These are phyloP conservation scores for Monilinia fructigena DNA, from an alignment of 2,329 filamentous ascomycete genomes.

Conservation along the genomic window DNA sequence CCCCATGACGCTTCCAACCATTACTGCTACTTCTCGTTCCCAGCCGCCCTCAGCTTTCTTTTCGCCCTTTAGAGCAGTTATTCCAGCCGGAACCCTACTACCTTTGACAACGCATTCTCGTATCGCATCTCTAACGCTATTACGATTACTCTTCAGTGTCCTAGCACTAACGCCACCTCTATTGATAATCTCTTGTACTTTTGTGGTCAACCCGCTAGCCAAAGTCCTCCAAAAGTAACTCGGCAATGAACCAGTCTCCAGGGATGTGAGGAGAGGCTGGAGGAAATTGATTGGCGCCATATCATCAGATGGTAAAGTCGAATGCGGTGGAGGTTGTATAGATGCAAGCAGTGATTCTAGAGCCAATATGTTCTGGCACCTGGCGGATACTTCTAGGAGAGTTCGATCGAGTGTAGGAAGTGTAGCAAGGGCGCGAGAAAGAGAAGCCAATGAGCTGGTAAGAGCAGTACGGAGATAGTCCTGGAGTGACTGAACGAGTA, in stretches of 20 bases:
- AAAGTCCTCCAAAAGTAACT: conserved; percentile 94
- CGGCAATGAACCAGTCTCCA: conserved; percentile 83
- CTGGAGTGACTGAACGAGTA: conserved; percentile 76
- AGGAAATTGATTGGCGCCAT: conserved; percentile 54
- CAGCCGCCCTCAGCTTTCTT: conserved; percentile 57
- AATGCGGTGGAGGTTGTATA: conserved; percentile 66
- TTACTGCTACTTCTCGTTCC: conserved; percentile 92
- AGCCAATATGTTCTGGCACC: conserved; percentile 89
- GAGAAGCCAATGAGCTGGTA: conserved; percentile 71
- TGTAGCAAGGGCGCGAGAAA: conserved; percentile 74
- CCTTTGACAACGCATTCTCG: conserved; percentile 80
- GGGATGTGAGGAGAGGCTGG: conserved; percentile 67
- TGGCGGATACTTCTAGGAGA: conserved; percentile 74
- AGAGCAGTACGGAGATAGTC: conserved; percentile 78
- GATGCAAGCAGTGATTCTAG: conserved; percentile 73
- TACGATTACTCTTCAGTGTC: conserved; percentile 73
- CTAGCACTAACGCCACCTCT: conserved; percentile 82
- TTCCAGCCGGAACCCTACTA: conserved; percentile 62
- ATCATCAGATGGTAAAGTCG: conserved; percentile 50
- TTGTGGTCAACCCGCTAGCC: conserved; percentile 70
- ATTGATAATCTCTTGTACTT: conserved; percentile 80
- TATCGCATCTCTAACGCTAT: conserved; percentile 72
- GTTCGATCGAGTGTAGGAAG: conserved; percentile 80
- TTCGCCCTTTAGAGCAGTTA: conserved; percentile 55
- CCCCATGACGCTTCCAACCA: conserved; percentile 77